These are phyloP conservation scores for Recurvomyces mirabilis DNA, from an alignment of 495 filamentous ascomycete genomes.

Conservation along the genomic window DNA sequence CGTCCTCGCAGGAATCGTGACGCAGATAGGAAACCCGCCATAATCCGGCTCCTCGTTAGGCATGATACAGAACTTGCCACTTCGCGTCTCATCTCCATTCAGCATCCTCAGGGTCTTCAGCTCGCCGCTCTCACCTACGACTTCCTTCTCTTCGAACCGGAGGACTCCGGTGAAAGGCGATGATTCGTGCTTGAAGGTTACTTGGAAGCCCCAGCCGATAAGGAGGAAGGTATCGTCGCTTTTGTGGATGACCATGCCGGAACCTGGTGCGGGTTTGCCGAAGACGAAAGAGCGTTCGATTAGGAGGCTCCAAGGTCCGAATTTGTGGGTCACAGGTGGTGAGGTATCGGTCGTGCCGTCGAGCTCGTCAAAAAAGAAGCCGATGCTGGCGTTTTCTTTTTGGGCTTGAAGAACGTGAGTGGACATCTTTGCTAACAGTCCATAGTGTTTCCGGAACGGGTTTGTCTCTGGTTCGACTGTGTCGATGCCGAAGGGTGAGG, in stretches of 20 bases:
- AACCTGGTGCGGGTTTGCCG: slow-evolving; percentile 33
- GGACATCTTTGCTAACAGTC: slow-evolving; percentile 29
- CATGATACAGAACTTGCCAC: slow-evolving; percentile 39
- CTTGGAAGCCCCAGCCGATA: slow-evolving; percentile 40
- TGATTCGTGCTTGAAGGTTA: slow-evolving; percentile 24
- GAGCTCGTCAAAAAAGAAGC: slow-evolving; percentile 41
- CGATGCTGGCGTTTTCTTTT: slow-evolving; percentile 28
- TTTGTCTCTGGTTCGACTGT: slow-evolving; percentile 29
- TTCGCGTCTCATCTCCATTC: slow-evolving; percentile 42
- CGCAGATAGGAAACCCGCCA: slow-evolving; percentile 39
- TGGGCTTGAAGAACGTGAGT: slow-evolving; percentile 37
- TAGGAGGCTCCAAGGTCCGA: slow-evolving; percentile 24
- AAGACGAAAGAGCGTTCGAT: slow-evolving; percentile 41
- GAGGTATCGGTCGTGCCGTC: slow-evolving; percentile 22
- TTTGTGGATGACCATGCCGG: slow-evolving; percentile 38
- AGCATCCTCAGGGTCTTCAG: slow-evolving; percentile 31
- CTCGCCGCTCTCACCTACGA: slow-evolving; percentile 26
- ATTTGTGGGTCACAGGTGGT: slow-evolving; percentile 22
- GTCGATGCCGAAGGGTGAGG: slow-evolving; percentile 39
- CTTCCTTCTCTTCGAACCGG: slow-evolving; percentile 34
- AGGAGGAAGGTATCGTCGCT: slow-evolving; percentile 34
- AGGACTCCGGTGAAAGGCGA: slow-evolving; percentile 38
- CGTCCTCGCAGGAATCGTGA: slow-evolving; percentile 39
- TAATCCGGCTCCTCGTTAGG: slow-evolving; percentile 41
- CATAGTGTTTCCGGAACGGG: slow-evolving; percentile 34